Base-by-base conservation (phyloP, 305 asterid species). In the Ajuga reptans region DNA sequence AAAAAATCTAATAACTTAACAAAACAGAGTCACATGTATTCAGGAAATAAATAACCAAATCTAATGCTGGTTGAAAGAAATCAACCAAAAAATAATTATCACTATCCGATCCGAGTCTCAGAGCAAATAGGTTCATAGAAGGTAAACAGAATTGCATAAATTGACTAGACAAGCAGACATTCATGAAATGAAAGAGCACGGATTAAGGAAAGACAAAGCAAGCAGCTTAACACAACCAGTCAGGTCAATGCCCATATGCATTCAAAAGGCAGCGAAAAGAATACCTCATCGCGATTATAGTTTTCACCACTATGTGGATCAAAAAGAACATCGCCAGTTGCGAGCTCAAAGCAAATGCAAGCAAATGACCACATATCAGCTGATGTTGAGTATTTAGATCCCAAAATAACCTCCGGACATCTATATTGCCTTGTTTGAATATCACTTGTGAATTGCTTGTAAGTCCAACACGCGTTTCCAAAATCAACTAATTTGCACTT, bases 331-430 rank as follows among this genome's bases (percentile, higher is more conserved):
- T 87, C 96, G 9, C 96, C 96, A 46, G 90, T 87, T 69, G 89
- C 94, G 79, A 89, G 83, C 86, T 89, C 96, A 76, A 89, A 89
- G 85, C 94, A 89, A 77, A 89, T 89, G 81, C 95, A 87, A 59
- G 94, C 95, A 80, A 89, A 78, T 50, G 96, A 89, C 96, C 96
- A 89, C 68, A 89, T 79, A 73, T 89, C 96, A 70, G 95, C 94
- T 3, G 96, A 72, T 49, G 96, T 87, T 45, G 95, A 82, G 81
- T 89, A 89, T 72, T 87, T 85, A 11, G 96, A 89, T 64, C 96
- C 96, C 73, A 89, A 75, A 71, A 89, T 81, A 78, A 89, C 94
- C 78, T 89, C 96, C 3, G 94, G 96, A 58, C 96, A 89, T 79
- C 96, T 82, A 41, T 89, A 89, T 60, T 89, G 96, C 74, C 94